Base-by-base conservation (phyloP, 2,329 filamentous ascomycete genomes). In the Ophiostoma piceae region DNA sequence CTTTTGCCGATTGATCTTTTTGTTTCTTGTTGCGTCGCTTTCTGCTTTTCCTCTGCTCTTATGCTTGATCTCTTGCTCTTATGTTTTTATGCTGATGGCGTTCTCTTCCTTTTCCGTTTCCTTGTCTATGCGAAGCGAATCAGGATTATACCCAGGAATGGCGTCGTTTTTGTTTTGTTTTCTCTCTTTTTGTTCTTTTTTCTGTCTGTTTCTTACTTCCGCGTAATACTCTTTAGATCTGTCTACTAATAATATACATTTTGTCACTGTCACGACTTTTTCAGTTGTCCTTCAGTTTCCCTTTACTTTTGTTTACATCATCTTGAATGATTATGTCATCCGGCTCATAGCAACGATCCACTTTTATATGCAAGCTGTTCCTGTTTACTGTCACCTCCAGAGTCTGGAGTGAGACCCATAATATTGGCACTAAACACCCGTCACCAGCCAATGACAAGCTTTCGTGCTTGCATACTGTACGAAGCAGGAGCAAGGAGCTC, bases 71-170 rank as follows among this genome's bases (percentile, higher is more conserved):
- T 41, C 14, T 64, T 43, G 29, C n/a, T 57, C 51, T 16, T 29
- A 35, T 47, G 39, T 16, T 66, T 39, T 19, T 41, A 9, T 32
- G 7, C 0, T 60, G 65, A 11, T 66, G n/a, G n/a, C 35, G 19
- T 29, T 43, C 14, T 67, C 41, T 7, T 37, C 26, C 22, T 35
- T 47, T 41, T 12, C 11, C 37, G 37, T 47, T 66, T 6, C 14
- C n/a, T 8, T 47, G 6, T 37, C 35, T 26, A 26, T 22, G 62
- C 37, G n/a, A 29, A 41, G 60, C 35, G 37, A 39, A 66, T 37
- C n/a, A 66, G 64, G 64, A 66, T 37, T 66, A 66, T 66, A 66
- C 64, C 64, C 64, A 66, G 64, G 64, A 43, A 41, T 16, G 64
- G 64, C 64, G 64, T 66, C 37, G 64, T 43, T 41, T 41, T 43